Base-by-base conservation (phyloP, 2,329 filamentous ascomycete genomes). In the Curvularia spicifera region DNA sequence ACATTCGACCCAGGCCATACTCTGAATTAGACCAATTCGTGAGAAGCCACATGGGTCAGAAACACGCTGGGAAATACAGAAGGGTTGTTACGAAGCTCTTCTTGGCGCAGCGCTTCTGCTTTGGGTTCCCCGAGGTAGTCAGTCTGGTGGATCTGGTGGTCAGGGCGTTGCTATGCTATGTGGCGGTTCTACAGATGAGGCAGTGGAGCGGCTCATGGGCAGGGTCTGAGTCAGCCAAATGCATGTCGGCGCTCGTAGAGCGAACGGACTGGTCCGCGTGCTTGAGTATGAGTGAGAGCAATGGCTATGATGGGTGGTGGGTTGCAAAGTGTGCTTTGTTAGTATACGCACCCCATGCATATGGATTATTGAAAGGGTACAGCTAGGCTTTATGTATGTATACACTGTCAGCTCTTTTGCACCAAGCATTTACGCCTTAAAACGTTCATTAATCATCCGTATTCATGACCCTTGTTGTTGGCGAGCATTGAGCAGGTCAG, bases 81-180 rank as follows among this genome's bases (percentile, higher is more conserved):
- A 70, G 75, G 37, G 71, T 68, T 5, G 73, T 74, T 9, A 74
- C 74, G 3, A 78, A 78, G 59, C 53, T 79, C 0, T 81, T 82
- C 59, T 59, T 82, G 3, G 79, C 79, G 2, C 73, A 80, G 58
- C 67, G 78, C 2, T 71, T 77, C 24, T 68, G 71, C 3, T 66
- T 78, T 5, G 78, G 79, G 1, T 70, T 79, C 6, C 67, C 75
- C 5, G 71, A 71, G 3, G 35, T 78, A 18, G 56, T 80, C 86
- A 65, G 96, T 89, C 70, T 90, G 91, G 61, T 87, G 84, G 49
- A 97, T 85, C 1, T 90, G 86, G 45, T 88, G 82, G 64, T 95
- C 88, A 50, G 85, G 81, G 0, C 91, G 89, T 1, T 84, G 80
- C 22, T 87, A 83, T 71, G 66, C 45, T 58, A 60, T 66, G 4